These are phyloP conservation scores for Pseudovirgaria hyperparasitica DNA, from an alignment of 2,329 filamentous ascomycete species.

Conservation along the genomic window DNA sequence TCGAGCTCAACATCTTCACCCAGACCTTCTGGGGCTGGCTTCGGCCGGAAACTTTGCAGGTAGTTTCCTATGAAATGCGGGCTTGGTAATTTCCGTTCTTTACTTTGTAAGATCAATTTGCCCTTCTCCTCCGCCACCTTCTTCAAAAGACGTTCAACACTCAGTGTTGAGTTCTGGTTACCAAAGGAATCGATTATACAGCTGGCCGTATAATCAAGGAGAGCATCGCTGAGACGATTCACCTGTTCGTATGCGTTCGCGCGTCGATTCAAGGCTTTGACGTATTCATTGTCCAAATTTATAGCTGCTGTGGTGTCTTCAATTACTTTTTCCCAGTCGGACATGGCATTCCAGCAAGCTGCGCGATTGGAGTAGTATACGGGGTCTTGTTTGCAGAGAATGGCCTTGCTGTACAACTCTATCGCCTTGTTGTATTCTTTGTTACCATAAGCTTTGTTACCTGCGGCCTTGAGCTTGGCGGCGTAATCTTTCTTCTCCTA, in stretches of 20 bases:
- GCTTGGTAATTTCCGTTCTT: slow-evolving; percentile 79
- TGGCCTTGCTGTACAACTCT: slow-evolving; percentile 87
- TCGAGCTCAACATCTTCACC: slow-evolving; percentile 69
- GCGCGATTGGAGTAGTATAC: slow-evolving; percentile 99
- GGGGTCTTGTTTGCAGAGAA: slow-evolving; percentile 91
- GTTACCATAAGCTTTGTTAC: slow-evolving; percentile 89
- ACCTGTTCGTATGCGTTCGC: slow-evolving; percentile 95
- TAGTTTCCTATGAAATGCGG: slow-evolving; percentile 98
- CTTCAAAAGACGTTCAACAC: slow-evolving; percentile 87
- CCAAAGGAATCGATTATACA: slow-evolving; percentile 98
- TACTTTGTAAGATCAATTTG: slow-evolving; percentile 70
- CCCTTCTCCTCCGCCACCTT: slow-evolving; percentile 94
- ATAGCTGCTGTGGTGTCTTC: slow-evolving; percentile 94
- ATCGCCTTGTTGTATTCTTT: slow-evolving; percentile 94
- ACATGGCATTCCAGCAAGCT: slow-evolving; percentile 89
- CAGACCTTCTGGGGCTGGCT: slow-evolving; percentile 65
- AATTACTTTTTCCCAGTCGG: slow-evolving; percentile 89
- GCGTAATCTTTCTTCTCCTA: slow-evolving; percentile 77
- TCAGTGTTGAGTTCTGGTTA: slow-evolving; percentile 76
- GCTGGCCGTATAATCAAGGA: slow-evolving; percentile 95
- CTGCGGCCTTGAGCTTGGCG: slow-evolving; percentile 82
- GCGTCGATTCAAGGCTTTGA: slow-evolving; percentile 93
- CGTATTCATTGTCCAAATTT: slow-evolving; percentile 85
- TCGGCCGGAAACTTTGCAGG: slow-evolving; percentile 90
- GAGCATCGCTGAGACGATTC: slow-evolving; percentile 79